Base-by-base conservation (phyloP, 2,329 filamentous ascomycete genomes). In the Penicillium brevicompactum region DNA sequence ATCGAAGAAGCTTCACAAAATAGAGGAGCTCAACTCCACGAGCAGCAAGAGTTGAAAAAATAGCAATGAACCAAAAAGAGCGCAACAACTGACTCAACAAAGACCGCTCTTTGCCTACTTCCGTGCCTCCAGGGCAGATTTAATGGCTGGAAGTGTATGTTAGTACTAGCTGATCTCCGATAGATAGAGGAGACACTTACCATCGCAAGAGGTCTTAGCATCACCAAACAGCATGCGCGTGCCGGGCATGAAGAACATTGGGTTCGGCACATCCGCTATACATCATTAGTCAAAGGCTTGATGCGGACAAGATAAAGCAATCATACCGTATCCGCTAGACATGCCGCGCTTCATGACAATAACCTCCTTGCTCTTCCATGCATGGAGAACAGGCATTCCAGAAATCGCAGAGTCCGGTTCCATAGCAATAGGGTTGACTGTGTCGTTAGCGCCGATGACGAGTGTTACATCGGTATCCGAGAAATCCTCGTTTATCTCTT, bases 401-500 rank as follows among this genome's bases (percentile, higher is more conserved):
- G 91, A 91, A 63, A 96, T 96, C 0, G 90, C 83, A 56, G 87
- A 91, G 31, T 90, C 90, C 5, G 89, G 87, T 70, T 96, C 90
- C 61, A 96, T 77, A 0, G 92, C 91, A 65, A 93, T 93, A 0
- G 92, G 92, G 67, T 96, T 96, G 37, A 96, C 92, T 0, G 92
- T 96, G 66, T 96, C 92, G 65, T 96, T 96, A 8, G 92, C 92
- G 3, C 92, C 92, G 67, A 96, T 96, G 0, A 96, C 91, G 3
- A 96, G 83, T 0, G 90, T 92, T 9, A 96, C 80, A 66, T 96
- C 92, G 0, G 92, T 95, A 27, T 94, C 89, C 6, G 81, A 74
- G 71, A 96, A 96, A 67, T 96, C 91, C 59, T 95, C 91, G 72
- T 96, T 96, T 76, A 96, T 95, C 78, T 96, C 92, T 65, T 96